A percentile compares a stretch with the other conserved stretches of the same genome.
phyloP scores from a whole-genome alignment of 805 yeast species.

The Myxozyma neotropica region DNA sequence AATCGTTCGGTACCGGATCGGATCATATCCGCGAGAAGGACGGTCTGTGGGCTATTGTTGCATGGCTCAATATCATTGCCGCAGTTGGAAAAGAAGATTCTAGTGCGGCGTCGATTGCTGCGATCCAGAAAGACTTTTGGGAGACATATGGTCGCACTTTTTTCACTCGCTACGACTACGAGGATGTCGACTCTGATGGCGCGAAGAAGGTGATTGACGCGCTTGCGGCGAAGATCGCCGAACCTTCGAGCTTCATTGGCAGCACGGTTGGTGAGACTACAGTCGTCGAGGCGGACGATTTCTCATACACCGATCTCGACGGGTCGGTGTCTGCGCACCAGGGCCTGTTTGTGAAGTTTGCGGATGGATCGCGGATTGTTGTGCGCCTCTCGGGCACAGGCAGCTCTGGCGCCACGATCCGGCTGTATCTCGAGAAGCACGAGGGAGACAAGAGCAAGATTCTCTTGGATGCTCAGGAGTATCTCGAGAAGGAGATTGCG shows the following conservation, averaged over 20 bases:
- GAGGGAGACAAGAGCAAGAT: constrained; percentile 59
- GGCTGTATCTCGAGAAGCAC: constrained; percentile 87
- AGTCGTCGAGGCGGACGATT: constrained; percentile 80
- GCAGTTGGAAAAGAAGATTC: constrained; percentile 63
- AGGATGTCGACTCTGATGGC: constrained; percentile 73
- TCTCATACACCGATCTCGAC: constrained; percentile 90
- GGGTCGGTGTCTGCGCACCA: constrained; percentile 87
- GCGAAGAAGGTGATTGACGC: constrained; percentile 68
- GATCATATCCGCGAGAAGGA: constrained; percentile 97
- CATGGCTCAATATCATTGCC: constrained; percentile 95
- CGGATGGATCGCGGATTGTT: constrained; percentile 80
- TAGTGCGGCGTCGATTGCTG: constrained; percentile 70
- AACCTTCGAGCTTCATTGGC: constrained; percentile 52
- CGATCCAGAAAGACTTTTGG: constrained; percentile 88
- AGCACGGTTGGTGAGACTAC: constrained; percentile 54
- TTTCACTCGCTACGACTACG: constrained; percentile 94
- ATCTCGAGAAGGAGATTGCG: constrained; percentile 61
- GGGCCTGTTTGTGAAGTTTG: constrained; percentile 82
- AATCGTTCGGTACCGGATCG: constrained; percentile 96
- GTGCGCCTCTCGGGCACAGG: constrained; percentile 96
- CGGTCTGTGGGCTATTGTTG: constrained; percentile 96
- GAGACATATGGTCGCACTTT: constrained; percentile 91
- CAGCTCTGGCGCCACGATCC: constrained; percentile 94
- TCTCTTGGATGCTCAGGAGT: constrained; percentile 61
- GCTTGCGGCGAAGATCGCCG: constrained; percentile 49